Percentiles rank a stretch among this genome's conserved stretches.
Conservation (phyloP, 2,329 filamentous ascomycete genomes). For the Neocatenulostroma microsporum region DNA sequence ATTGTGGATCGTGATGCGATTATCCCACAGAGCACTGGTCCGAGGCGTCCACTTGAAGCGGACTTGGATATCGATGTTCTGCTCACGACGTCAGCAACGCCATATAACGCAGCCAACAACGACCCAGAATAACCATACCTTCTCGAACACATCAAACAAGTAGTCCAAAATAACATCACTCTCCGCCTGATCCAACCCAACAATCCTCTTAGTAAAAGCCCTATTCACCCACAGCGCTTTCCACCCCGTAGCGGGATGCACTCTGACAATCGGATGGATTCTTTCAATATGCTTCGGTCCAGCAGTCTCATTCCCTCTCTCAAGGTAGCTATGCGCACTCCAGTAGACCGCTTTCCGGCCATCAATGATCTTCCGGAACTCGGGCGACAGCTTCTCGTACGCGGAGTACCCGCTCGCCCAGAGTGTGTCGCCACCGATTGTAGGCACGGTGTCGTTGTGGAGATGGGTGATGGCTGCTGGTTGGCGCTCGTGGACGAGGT, state of each 20-base stretch:
- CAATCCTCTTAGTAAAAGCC: constrained; percentile 59
- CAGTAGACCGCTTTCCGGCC: constrained; percentile 57
- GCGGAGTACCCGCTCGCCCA: constrained; percentile 65
- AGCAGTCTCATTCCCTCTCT: constrained; percentile 52
- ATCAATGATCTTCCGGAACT: constrained; percentile 63
- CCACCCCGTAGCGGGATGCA: constrained; percentile 67
- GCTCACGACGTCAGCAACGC: background rate
- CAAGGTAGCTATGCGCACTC: constrained; percentile 60
- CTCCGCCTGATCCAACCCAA: constrained; percentile 61
- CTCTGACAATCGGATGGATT: constrained; percentile 59
- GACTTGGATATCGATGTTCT: constrained; percentile 62
- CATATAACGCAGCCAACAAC: background rate
- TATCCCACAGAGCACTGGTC: constrained; percentile 65
- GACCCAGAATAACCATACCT: constrained; percentile 18
- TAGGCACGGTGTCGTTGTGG: constrained; percentile 47
- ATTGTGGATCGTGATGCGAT: constrained; percentile 57
- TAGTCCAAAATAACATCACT: constrained; percentile 61
- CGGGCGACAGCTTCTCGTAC: constrained; percentile 65
- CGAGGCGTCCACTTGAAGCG: constrained; percentile 62
- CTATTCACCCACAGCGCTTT: constrained; percentile 66
- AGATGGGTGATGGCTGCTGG: constrained; percentile 49
- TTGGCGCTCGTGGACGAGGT: constrained; percentile 63
- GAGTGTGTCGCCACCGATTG: constrained; percentile 60
- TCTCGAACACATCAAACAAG: constrained; percentile 60
- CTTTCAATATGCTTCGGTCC: constrained; percentile 62